Conservation (phyloP, 2,329 filamentous ascomycete genomes). For the Drechslerella dactyloides region DNA sequence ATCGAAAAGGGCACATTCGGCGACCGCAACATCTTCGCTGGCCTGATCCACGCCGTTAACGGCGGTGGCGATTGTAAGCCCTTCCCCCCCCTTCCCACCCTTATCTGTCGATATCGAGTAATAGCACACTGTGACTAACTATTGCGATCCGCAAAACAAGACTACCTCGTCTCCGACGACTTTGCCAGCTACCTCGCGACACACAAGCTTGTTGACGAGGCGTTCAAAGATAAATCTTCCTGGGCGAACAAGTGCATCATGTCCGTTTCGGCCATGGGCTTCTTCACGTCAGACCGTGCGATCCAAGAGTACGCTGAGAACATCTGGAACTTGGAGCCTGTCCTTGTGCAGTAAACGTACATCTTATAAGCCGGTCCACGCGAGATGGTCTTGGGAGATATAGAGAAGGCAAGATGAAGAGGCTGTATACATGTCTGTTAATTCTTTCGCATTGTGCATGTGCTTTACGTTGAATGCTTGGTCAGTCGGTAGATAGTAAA, state of each 20-base stretch:
- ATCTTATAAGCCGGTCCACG: no score
- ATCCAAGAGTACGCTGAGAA: conserved; percentile 83
- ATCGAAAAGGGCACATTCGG: conserved; percentile 85
- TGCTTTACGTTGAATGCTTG: no score
- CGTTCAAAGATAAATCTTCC: conserved; percentile 87
- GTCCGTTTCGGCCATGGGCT: conserved; percentile 91
- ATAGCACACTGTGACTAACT: no score
- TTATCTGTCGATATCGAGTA: background rate
- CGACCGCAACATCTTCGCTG: conserved; percentile 76
- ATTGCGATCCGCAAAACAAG: conserved; percentile 1
- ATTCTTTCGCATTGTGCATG: no score
- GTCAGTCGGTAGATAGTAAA: no score
- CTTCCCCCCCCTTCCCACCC: background rate
- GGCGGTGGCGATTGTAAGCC: conserved; percentile 79
- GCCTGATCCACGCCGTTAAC: conserved; percentile 80
- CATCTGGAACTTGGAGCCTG: conserved; percentile 95
- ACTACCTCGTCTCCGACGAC: conserved; percentile 96
- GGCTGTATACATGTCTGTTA: no score
- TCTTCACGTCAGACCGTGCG: conserved; percentile 93
- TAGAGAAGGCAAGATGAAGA: background rate
- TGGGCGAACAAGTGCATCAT: conserved; percentile 91
- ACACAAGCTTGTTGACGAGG: conserved; percentile 86
- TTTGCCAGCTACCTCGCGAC: conserved; percentile 95
- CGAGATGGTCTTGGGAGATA: background rate
- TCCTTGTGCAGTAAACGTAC: conserved; percentile 18